Conservation (phyloP, 2,329 filamentous ascomycete species). For the Tolypocladium ovalisporum region DNA sequence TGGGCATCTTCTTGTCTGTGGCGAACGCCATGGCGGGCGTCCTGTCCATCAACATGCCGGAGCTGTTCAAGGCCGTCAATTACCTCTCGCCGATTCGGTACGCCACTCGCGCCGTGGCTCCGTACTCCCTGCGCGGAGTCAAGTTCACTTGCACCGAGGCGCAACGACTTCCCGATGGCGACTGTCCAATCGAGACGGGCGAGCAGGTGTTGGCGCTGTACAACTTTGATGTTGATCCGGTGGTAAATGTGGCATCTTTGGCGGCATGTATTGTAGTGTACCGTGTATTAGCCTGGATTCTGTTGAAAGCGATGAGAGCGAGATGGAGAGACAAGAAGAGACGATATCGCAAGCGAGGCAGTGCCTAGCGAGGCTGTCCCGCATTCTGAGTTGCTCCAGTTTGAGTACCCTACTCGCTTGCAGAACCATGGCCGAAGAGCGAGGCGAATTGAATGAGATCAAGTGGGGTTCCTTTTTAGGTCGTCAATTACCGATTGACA, state of each 20-base stretch:
- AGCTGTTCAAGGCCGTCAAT: conserved; percentile 56
- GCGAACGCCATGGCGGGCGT: conserved; percentile 62
- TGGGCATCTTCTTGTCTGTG: conserved; percentile 57
- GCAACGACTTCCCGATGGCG: conserved; percentile 48
- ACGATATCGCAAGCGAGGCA: not conserved
- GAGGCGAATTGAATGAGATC: no score
- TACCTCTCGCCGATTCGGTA: conserved; percentile 65
- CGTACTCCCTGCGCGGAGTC: conserved; percentile 51
- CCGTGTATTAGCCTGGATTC: conserved; percentile 48
- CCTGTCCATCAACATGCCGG: conserved; percentile 58
- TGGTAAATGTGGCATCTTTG: conserved; percentile 50
- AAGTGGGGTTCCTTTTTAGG: no score
- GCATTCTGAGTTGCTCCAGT: no score
- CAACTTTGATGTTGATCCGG: conserved; percentile 49
- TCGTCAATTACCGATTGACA: no score
- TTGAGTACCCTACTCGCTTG: no score
- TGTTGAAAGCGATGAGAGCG: conserved; percentile 44
- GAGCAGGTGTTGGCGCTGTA: conserved; percentile 59
- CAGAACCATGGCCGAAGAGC: no score
- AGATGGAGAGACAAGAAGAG: conserved; percentile 31
- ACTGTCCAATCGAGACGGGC: conserved; percentile 55
- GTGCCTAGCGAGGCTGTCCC: no score
- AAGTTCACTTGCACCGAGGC: conserved; percentile 51
- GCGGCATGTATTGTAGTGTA: conserved; percentile 56
- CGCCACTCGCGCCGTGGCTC: conserved; percentile 53